Base-by-base conservation (phyloP, 2,329 filamentous ascomycete genomes). In the Mariannaea sp. region DNA sequence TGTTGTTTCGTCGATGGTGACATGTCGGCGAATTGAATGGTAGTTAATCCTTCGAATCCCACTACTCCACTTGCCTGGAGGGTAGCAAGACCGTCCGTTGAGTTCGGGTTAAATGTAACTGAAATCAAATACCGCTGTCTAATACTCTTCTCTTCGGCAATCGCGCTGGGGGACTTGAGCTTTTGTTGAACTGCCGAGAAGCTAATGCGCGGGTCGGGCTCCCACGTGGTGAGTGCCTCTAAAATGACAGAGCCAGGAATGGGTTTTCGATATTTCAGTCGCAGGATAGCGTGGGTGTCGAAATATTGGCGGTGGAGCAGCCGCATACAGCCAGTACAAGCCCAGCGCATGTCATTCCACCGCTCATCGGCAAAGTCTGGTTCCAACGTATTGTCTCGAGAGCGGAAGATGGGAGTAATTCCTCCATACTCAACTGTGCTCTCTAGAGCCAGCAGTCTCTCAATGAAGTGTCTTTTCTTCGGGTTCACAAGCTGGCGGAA, bases 301-400 rank as follows among this genome's bases (percentile, higher is more conserved):
- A 61, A 62, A 9, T 29, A 22, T 13, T 41, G 40, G 27, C 53
- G 50, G 1, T 47, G 3, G 1, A 62, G 44, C n/a, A 62, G 59
- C 12, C 53, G 54, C 5, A 56, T 46, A n/a, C 60, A 61, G 1
- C 40, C 12, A 0, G 44, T 44, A 29, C 59, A 62, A 1, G 59
- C 50, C 59, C 59, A 62, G 9, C 47, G 55, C 9, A 60, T 60
- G 6, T 2, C 5, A 1, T 32, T 29, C 52, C 58, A 58, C 10
- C n/a, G 22, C 3, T 13, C 17, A 4, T 43, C 38, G 0, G 13
- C 5, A 47, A 43, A 59, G 13, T 12, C 16, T 3, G 52, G 56
- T 2, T 33, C 14, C 7, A 55, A 7, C 1, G 4, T 2, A 10
- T 39, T 20, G 8, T 51, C 26, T 1, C 40, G 12, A 2, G 58